Conservation (phyloP, 192 early-diverging fungal genomes). For the Gigaspora rosea region DNA sequence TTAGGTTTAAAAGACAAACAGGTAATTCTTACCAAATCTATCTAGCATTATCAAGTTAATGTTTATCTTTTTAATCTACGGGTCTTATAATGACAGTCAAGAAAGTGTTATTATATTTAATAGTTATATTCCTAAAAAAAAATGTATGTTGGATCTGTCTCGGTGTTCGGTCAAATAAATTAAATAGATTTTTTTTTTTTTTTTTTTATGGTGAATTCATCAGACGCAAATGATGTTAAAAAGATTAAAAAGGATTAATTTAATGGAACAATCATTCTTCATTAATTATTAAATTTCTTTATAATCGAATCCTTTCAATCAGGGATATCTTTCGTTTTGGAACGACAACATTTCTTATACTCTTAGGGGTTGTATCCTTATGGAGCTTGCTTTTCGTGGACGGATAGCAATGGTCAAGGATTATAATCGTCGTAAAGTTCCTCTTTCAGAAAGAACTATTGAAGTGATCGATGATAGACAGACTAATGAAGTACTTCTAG, state of each 20-base stretch:
- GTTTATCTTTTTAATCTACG: slow-evolving; percentile 21
- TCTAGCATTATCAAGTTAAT: background rate
- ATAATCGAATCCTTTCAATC: slow-evolving; percentile 26
- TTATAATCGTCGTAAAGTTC: slow-evolving; percentile 68
- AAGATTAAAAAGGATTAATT: background rate
- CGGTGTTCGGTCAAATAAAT: too few species aligned
- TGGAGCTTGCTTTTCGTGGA: slow-evolving; percentile 92
- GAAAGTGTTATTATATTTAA: too few species aligned
- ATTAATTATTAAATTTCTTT: slow-evolving; percentile 3
- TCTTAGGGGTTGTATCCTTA: slow-evolving; percentile 90
- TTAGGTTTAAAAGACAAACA: slow-evolving; percentile 93
- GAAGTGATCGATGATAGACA: slow-evolving; percentile 80
- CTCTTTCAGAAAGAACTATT: slow-evolving; percentile 80
- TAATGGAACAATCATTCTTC: background rate
- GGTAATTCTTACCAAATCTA: slow-evolving; percentile 41
- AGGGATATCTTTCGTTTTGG: slow-evolving; percentile 98
- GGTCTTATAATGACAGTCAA: background rate
- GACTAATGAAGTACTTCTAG: slow-evolving; percentile 94
- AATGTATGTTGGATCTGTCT: too few species aligned
- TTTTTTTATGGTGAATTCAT: too few species aligned
- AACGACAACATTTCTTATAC: slow-evolving; percentile 99
- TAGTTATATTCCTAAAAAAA: too few species aligned
- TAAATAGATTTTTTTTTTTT: too few species aligned
- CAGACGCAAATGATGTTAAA: background rate
- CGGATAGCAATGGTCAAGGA: slow-evolving; percentile 89